Evolutionary conservation across 768 basidiomycete species (phyloP).

Genomic region (Collybia sordida): DNA sequence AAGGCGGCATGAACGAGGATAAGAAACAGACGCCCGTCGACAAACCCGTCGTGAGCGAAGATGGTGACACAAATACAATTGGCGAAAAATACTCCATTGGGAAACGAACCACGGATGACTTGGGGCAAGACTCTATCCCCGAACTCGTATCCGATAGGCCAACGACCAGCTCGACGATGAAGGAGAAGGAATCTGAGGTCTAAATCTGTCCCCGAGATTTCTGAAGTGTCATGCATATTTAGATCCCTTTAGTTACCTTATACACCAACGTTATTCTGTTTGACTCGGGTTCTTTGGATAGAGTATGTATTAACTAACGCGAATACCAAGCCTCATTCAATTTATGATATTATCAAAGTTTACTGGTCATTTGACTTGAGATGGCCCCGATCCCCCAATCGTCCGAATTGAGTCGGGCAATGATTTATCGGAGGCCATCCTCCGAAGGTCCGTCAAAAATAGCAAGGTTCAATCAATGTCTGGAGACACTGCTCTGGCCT

Average conservation of each 20-base stretch:
- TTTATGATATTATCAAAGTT: no score
- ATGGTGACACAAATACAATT: conserved; percentile 25
- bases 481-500: conserved; percentile 2
- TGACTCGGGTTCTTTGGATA: no score
- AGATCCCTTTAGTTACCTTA: no score
- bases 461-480: conserved; percentile 3
- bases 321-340: no score
- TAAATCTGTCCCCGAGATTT: no score
- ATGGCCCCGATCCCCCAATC: not conserved
- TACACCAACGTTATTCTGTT: no score
- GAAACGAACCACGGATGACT: conserved; percentile 16
- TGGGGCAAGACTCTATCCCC: conserved; percentile 8
- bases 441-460: conserved; percentile 5
- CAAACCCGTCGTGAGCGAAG: conserved; percentile 7
- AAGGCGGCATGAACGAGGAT: conserved; percentile 11
- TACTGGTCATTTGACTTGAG: conserved; percentile 9
- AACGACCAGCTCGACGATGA: conserved; percentile 19
- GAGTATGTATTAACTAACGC: no score
- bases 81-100: conserved; percentile 15
- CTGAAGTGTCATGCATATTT: no score
- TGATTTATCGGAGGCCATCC: no score
- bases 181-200: conserved; percentile 6
- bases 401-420: not conserved
- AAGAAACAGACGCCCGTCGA: not conserved
- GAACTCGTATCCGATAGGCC: conserved; percentile 8